A percentile compares a stretch with the other conserved stretches of the same genome.
Evolutionary conservation across 306 rosid species (phyloP).

Genomic region (Cucurbita moschata): DNA sequence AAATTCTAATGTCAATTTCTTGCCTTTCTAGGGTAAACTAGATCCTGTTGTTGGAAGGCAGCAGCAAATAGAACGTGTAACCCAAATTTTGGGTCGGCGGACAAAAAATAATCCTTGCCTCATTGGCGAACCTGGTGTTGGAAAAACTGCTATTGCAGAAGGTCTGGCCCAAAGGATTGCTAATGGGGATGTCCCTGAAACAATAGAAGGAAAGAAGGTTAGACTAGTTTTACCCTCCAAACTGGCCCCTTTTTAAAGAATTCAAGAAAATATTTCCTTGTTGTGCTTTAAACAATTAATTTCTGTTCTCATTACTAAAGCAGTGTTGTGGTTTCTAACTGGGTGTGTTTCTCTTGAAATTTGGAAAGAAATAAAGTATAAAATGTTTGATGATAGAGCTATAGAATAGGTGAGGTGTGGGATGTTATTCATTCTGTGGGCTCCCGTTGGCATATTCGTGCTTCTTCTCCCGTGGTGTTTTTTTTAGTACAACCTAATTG

Average conservation of each 20-base stretch:
- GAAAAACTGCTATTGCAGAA: constrained; percentile 95
- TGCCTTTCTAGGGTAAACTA: constrained; percentile 57
- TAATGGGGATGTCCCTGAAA: constrained; percentile 90
- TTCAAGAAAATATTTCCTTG: background rate
- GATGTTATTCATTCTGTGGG: background rate
- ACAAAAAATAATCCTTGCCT: constrained; percentile 93
- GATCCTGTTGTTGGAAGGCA: constrained; percentile 99
- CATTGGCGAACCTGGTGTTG: constrained; percentile 96
- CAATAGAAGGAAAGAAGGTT: constrained; percentile 95
- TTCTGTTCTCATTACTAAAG: background rate
- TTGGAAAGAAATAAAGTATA: background rate
- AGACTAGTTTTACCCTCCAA: background rate
- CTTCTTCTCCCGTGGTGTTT: background rate
- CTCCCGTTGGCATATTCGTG: background rate
- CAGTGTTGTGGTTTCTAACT: background rate
- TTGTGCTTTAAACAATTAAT: background rate
- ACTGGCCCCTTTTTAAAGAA: background rate
- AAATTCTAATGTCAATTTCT: background rate
- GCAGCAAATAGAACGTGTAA: constrained; percentile 81
- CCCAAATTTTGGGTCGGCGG: constrained; percentile 83
- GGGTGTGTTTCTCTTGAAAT: background rate
- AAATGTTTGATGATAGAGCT: background rate
- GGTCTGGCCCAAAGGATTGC: constrained; percentile 95
- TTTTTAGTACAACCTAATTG: background rate
- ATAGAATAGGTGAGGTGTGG: background rate